Percentiles rank a stretch among this genome's conserved stretches.
These are phyloP conservation scores for Fusarium nelsonii DNA, from an alignment of 2,329 filamentous ascomycete species.

Conservation along the genomic window DNA sequence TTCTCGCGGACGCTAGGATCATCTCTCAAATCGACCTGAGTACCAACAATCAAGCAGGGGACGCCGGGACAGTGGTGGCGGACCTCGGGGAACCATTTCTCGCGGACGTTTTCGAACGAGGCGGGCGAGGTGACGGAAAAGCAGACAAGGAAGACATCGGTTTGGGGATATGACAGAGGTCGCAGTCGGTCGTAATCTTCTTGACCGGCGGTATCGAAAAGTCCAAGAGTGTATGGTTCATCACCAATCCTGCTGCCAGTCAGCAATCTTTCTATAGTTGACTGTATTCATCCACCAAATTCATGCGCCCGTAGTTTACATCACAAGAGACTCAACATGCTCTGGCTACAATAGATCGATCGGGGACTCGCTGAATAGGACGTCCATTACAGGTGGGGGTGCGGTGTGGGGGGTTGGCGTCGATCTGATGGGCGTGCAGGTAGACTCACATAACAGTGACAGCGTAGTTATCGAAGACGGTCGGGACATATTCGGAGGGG, in stretches of 20 bases:
- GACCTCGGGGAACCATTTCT: conserved; percentile 99
- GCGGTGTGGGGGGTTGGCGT: conserved; percentile 29
- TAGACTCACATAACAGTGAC: conserved; percentile 96
- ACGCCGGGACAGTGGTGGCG: conserved; percentile 99
- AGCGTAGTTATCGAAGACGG: conserved; percentile 99
- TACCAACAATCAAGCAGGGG: conserved; percentile 96
- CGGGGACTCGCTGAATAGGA: conserved; percentile 13
- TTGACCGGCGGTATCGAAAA: conserved; percentile 99
- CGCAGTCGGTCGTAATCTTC: conserved; percentile 99
- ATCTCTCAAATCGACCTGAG: conserved; percentile 95
- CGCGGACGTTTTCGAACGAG: conserved; percentile 98
- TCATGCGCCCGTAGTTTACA: conserved; percentile 8
- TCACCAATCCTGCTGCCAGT: conserved; percentile 85
- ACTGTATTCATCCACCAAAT: conserved; percentile 1
- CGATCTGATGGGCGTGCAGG: conserved; percentile 34
- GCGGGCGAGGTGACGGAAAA: conserved; percentile 98
- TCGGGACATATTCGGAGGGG: conserved; percentile 99
- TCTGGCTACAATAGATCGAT: conserved; percentile 9
- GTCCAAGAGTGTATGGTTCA: conserved; percentile 95
- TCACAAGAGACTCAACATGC: conserved; percentile 9
- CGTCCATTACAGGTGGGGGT: conserved; percentile 28
- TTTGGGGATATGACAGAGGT: conserved; percentile 97
- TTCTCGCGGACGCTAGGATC: conserved; percentile 90
- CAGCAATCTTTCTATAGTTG: conserved; percentile 24
- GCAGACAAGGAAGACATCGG: conserved; percentile 98